Evolutionary conservation across 1,284 basidiomycete species (phyloP).

Genomic region (Boletus smithii): DNA sequence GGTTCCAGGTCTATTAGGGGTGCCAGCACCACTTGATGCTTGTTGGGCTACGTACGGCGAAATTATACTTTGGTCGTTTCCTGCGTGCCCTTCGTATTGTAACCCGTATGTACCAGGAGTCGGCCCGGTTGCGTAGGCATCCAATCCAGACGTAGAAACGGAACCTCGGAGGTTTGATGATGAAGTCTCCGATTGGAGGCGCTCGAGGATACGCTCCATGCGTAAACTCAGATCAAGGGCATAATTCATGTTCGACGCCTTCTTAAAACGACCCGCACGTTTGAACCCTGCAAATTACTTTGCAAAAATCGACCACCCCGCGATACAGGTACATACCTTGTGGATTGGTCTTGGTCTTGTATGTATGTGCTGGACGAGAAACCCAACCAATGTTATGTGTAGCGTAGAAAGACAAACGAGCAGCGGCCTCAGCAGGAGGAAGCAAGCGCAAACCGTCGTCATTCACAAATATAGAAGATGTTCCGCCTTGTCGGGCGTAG

Average conservation of each 20-base stretch:
- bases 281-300: constrained; percentile 50
- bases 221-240: constrained; percentile 68
- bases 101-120: constrained; percentile 29
- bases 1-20: constrained; percentile 26
- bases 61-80: constrained; percentile 26
- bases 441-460: constrained; percentile 76
- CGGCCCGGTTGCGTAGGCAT: constrained; percentile 14
- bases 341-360: constrained; percentile 37
- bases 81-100: constrained; percentile 30
- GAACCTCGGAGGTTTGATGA: constrained; percentile 26
- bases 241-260: constrained; percentile 89
- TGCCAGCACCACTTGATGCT: constrained; percentile 19
- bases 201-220: constrained; percentile 49
- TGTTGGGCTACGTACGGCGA: constrained; percentile 16
- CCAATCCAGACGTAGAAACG: constrained; percentile 22
- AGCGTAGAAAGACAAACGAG: constrained; percentile 71
- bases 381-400: constrained; percentile 83
- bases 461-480: constrained; percentile 71
- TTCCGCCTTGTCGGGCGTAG: constrained; percentile 79
- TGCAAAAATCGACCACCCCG: neutral
- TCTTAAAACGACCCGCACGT: constrained; percentile 88
- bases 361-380: constrained; percentile 70
- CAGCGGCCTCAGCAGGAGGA: constrained; percentile 54
- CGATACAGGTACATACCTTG: constrained; percentile 12
- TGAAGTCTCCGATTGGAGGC: constrained; percentile 31